phyloP scores from a whole-genome alignment of 2,329 filamentous ascomycete genomes.

The Trichoderma simmonsii region DNA sequence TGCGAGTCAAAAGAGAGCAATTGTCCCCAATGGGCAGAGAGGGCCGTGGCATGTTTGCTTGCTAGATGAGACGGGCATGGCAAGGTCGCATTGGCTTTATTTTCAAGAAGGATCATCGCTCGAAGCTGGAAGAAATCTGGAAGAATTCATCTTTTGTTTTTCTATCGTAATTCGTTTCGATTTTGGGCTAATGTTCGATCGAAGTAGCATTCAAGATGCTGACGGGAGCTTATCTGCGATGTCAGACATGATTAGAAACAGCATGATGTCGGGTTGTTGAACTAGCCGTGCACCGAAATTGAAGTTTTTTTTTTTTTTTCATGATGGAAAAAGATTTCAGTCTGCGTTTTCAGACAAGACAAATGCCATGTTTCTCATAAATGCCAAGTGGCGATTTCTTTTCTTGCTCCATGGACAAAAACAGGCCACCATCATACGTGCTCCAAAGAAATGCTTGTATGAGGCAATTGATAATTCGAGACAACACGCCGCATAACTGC shows the following conservation, averaged over 20 bases:
- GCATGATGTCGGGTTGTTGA: neutral
- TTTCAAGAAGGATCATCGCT: neutral
- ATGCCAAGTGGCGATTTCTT: neutral
- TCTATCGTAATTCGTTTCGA: neutral
- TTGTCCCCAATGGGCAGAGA: neutral
- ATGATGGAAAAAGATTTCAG: neutral
- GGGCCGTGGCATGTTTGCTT: neutral
- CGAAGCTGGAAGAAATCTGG: neutral
- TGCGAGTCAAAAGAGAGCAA: neutral
- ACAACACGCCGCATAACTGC: neutral
- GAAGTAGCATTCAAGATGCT: neutral
- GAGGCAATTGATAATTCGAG: neutral
- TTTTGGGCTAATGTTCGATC: neutral
- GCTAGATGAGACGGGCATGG: neutral
- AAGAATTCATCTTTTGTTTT: neutral
- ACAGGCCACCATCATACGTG: neutral
- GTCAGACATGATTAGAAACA: neutral
- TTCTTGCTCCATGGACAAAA: neutral
- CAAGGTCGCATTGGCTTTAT: neutral
- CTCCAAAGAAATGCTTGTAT: neutral
- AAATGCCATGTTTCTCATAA: neutral
- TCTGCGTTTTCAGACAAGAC: neutral
- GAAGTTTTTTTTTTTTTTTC: neutral
- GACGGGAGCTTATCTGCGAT: neutral
- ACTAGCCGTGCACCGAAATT: neutral